Conservation (phyloP, 139 green algal genomes). For the Spirogloea muscicola region DNA sequence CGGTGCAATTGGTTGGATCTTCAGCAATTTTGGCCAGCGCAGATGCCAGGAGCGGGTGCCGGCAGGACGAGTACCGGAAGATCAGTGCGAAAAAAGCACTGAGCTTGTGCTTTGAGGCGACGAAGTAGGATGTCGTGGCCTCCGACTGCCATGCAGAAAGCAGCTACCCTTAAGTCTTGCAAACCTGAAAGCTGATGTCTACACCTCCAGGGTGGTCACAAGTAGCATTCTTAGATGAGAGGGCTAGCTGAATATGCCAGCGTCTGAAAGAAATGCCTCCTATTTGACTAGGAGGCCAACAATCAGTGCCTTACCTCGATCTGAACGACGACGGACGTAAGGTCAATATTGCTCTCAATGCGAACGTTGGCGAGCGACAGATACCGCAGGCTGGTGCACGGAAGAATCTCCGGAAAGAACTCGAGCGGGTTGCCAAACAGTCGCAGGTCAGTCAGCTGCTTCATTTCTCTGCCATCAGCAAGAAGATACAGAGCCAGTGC, state of each 20-base stretch:
- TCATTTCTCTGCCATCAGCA: constrained; percentile 27
- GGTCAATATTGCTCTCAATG: constrained; percentile 50
- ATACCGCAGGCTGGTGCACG: constrained; percentile 63
- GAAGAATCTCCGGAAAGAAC: constrained; percentile 85
- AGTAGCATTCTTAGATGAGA: no score
- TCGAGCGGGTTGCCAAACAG: constrained; percentile 89
- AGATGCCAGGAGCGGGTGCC: constrained; percentile 70
- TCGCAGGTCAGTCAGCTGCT: constrained; percentile 48
- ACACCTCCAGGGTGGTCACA: no score
- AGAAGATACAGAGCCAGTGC: no score
- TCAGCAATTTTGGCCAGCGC: constrained; percentile 64
- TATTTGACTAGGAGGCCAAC: no score
- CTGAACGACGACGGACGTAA: constrained; percentile 35
- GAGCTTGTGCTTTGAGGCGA: constrained; percentile 61
- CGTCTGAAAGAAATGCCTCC: no score
- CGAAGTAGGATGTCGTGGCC: constrained; percentile 18
- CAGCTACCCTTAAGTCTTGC: no score
- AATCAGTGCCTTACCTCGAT: constrained; percentile 9
- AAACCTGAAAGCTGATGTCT: no score
- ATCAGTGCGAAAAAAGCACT: constrained; percentile 76
- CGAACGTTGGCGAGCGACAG: constrained; percentile 71
- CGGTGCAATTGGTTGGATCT: constrained; percentile 68
- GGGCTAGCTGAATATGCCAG: no score
- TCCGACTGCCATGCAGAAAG: constrained; percentile 26
- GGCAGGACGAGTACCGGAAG: constrained; percentile 65